These are phyloP conservation scores for Saccharomycopsis vini DNA, from an alignment of 805 yeast species.

Conservation along the genomic window DNA sequence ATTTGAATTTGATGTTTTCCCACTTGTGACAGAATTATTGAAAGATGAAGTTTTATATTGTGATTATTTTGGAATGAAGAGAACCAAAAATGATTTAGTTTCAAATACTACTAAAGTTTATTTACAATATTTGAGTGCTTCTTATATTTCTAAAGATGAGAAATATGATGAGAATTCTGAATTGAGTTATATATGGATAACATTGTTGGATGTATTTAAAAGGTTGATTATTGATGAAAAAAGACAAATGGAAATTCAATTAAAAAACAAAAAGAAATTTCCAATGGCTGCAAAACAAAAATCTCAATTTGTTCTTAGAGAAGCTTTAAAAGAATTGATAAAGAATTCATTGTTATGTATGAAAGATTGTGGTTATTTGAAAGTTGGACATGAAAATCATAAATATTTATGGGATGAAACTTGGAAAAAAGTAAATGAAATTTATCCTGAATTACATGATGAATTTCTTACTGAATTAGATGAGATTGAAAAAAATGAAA, in stretches of 20 bases:
- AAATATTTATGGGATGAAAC: conserved; percentile 15
- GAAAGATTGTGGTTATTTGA: conserved; percentile 13
- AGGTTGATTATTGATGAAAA: conserved; percentile 15
- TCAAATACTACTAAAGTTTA: conserved; percentile 60
- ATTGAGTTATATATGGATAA: conserved; percentile 17
- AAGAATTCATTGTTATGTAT: conserved; percentile 17
- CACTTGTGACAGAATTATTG: conserved; percentile 57
- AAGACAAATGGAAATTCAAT: conserved; percentile 8
- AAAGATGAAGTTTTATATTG: conserved; percentile 55
- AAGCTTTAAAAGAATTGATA: conserved; percentile 15
- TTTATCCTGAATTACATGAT: conserved; percentile 12
- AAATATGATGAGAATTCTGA: conserved; percentile 8
- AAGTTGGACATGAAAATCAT: conserved; percentile 5
- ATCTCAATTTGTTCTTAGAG: conserved; percentile 7
- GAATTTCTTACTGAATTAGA: conserved; percentile 8
- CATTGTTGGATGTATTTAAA: conserved; percentile 15
- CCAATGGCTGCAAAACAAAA: too few relatives aligned
- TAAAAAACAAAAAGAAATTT: conserved; percentile 9
- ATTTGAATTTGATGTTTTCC: conserved; percentile 68
- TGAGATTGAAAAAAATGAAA: conserved; percentile 5
- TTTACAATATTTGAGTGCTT: conserved; percentile 34
- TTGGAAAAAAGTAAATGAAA: conserved; percentile 10
- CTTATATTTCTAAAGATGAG: conserved; percentile 9
- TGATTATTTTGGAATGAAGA: conserved; percentile 53
- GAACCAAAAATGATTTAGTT: conserved; percentile 61